phyloP scores from a whole-genome alignment of 2,329 filamentous ascomycete species.

The Hypoxylon sp. region DNA sequence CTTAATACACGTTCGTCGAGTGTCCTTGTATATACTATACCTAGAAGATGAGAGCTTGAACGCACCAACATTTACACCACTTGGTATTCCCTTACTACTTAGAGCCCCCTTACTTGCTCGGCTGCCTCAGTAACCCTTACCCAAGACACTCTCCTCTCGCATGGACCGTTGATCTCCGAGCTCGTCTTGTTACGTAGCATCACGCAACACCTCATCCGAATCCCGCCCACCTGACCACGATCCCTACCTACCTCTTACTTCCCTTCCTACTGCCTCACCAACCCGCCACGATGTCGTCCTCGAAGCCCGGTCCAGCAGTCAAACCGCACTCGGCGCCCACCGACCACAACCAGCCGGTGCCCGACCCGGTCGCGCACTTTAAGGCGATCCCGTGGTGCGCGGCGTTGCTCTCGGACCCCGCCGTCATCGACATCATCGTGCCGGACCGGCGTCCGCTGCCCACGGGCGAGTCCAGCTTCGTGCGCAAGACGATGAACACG shows the following conservation, averaged over 20 bases:
- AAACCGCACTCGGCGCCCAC: conserved; percentile 27
- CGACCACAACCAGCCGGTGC: conserved; percentile 46
- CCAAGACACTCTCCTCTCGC: neutral
- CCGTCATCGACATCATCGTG: conserved; percentile 43
- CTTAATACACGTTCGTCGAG: conserved; percentile 8
- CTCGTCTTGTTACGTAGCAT: conserved; percentile 1
- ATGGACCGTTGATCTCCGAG: neutral
- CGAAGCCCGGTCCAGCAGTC: conserved; percentile 14
- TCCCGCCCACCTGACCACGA: neutral
- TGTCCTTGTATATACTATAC: conserved; percentile 3
- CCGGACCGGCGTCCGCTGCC: conserved; percentile 49
- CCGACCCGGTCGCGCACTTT: conserved; percentile 51
- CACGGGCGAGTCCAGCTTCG: conserved; percentile 48
- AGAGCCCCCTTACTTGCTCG: neutral
- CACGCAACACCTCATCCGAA: conserved; percentile 4
- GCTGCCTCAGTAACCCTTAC: neutral
- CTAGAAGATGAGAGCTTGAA: neutral
- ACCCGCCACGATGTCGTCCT: conserved; percentile 14
- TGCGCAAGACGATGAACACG: conserved; percentile 50
- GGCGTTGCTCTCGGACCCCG: conserved; percentile 44
- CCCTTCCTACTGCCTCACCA: neutral
- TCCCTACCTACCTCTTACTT: too few relatives aligned
- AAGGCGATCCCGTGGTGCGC: conserved; percentile 51
- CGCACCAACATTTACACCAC: neutral
- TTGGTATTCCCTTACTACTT: neutral